Percentiles rank a stretch among this genome's conserved stretches.
These are phyloP conservation scores for Protostelium mycophagum DNA, from an alignment of 78 protist genomes.

Conservation along the genomic window DNA sequence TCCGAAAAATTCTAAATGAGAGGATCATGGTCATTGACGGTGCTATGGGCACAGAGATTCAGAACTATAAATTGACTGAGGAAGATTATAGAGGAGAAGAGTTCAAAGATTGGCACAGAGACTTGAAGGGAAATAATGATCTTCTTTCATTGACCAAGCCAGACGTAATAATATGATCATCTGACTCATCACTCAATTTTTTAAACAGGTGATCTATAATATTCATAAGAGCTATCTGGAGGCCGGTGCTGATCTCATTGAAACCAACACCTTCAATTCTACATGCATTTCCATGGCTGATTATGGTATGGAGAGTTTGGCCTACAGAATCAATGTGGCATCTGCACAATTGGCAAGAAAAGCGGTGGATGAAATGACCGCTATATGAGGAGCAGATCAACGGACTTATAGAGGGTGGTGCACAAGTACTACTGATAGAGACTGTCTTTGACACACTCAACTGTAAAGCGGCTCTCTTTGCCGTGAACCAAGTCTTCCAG, in stretches of 20 bases:
- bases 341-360: constrained; percentile 65
- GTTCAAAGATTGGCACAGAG: constrained; percentile 77
- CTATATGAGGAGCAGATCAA: constrained; percentile 87
- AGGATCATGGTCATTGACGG: constrained; percentile 93
- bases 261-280: constrained; percentile 96
- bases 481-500: constrained; percentile 80
- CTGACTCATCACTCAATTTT: not conserved
- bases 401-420: constrained; percentile 94
- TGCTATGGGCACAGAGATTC: constrained; percentile 98
- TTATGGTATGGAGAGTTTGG: constrained; percentile 80
- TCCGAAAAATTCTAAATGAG: constrained; percentile 41
- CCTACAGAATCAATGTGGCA: constrained; percentile 61
- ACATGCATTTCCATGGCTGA: constrained; percentile 92
- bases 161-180: constrained; percentile 57
- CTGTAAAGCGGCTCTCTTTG: constrained; percentile 87
- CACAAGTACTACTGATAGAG: constrained; percentile 94
- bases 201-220: not conserved
- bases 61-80: constrained; percentile 82
- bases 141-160: constrained; percentile 90
- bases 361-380: constrained; percentile 33
- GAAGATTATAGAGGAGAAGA: constrained; percentile 89
- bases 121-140: constrained; percentile 97
- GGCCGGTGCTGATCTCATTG: constrained; percentile 98
- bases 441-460: constrained; percentile 98
- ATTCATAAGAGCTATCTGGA: constrained; percentile 64